Base-by-base conservation (phyloP, 495 filamentous ascomycete species). In the Xylaria grammica region DNA sequence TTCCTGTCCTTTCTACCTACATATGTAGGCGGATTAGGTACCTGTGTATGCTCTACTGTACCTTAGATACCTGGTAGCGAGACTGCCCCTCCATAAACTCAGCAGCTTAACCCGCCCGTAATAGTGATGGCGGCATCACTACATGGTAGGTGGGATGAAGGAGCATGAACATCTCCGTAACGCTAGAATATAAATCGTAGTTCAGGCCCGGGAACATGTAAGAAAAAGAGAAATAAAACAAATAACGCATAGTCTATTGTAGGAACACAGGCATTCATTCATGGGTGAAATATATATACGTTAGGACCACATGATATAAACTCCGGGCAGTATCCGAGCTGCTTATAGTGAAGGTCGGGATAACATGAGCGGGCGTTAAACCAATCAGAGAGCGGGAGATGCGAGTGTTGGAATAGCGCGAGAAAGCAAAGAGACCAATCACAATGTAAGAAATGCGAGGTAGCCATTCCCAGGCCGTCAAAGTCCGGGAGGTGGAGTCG, bases 401-500 rank as follows among this genome's bases (percentile, higher is more conserved):
- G 7, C 58, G 58, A 60, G 27, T n/a, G n/a, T n/a, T n/a, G n/a
- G n/a, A n/a, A n/a, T n/a, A n/a, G n/a, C n/a, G n/a, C n/a, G n/a
- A n/a, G n/a, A n/a, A n/a, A n/a, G n/a, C n/a, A n/a, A n/a, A n/a
- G n/a, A 11, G 17, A 13, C 58, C 58, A 60, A 60, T 51, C 44
- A 60, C 20, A 60, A 0, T 10, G 4, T 4, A 17, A 11, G 22
- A 51, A 29, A 50, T 40, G 7, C 58, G 58, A 60, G 27, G 45
- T 49, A 15, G 58, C 58, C 58, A 60, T 38, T 60, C 54, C 36
- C 26, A 22, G 38, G 54, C 22, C 54, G 44, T 11, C 45, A 45
- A 32, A 32, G 6, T 22, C 5, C 36, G 17, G 54, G 24, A 44
- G 54, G 54, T 58, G 54, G 54, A 44, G 53, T 55, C 52, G 32